Evolutionary conservation across 2,329 filamentous ascomycete species (phyloP).

Genomic region (Phialophora chinensis): DNA sequence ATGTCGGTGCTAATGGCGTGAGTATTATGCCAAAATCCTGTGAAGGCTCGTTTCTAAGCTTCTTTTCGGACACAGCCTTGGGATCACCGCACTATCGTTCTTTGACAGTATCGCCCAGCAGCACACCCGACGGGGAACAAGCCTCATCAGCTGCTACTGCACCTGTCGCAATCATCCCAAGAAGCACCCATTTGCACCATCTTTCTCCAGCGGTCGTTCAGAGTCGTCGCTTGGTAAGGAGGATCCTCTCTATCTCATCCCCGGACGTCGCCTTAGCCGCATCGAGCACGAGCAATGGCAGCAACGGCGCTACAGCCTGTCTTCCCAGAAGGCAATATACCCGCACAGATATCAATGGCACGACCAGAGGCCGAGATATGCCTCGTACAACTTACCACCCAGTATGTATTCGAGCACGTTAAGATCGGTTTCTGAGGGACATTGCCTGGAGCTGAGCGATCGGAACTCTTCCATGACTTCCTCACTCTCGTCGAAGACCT

Average conservation of each 20-base stretch:
- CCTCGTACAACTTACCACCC: slow-evolving; percentile 13
- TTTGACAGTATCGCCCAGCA: slow-evolving; percentile 19
- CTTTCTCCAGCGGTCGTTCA: slow-evolving; percentile 23
- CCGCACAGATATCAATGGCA: slow-evolving; percentile 26
- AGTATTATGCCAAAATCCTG: slow-evolving; percentile 4
- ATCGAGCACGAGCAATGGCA: slow-evolving; percentile 34
- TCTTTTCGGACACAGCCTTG: slow-evolving; percentile 12
- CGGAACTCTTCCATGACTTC: slow-evolving; percentile 24
- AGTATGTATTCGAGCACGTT: slow-evolving; percentile 30
- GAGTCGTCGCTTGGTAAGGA: slow-evolving; percentile 23
- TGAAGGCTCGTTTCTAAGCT: background rate
- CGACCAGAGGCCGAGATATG: slow-evolving; percentile 23
- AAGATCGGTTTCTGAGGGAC: slow-evolving; percentile 31
- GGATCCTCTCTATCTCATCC: slow-evolving; percentile 21
- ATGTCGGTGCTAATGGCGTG: slow-evolving; percentile 31
- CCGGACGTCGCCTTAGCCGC: slow-evolving; percentile 17
- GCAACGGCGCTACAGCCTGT: slow-evolving; percentile 32
- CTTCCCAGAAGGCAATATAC: slow-evolving; percentile 33
- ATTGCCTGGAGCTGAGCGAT: slow-evolving; percentile 25
- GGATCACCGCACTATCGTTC: slow-evolving; percentile 21
- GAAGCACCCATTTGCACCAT: slow-evolving; percentile 3
- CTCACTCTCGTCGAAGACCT: slow-evolving; percentile 22
- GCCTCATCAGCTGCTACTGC: slow-evolving; percentile 19
- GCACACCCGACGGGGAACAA: background rate
- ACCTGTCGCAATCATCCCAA: slow-evolving; percentile 8